These are phyloP conservation scores for Solanum virginianum DNA, from an alignment of 257 asterid genomes.

Conservation along the genomic window DNA sequence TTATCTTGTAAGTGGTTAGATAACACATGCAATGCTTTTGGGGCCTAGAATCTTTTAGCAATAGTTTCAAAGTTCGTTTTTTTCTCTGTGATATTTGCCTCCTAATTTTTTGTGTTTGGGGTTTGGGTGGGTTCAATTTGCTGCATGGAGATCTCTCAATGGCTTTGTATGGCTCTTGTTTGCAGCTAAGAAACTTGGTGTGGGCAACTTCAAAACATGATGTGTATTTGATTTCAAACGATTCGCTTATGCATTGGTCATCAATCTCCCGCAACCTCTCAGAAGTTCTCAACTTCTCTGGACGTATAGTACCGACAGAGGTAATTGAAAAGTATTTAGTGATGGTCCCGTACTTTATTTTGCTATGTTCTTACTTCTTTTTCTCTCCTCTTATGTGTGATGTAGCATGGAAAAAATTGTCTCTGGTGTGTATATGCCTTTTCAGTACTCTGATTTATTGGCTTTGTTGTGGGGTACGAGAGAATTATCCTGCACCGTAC, in stretches of 20 bases:
- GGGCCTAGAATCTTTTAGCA: neutral
- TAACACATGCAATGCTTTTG: neutral
- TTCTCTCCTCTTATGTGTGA: neutral
- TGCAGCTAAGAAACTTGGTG: constrained; percentile 72
- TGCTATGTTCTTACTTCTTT: neutral
- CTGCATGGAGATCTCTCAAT: neutral
- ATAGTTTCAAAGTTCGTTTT: neutral
- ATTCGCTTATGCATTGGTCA: constrained; percentile 74
- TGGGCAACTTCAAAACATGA: constrained; percentile 86
- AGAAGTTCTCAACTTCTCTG: constrained; percentile 64
- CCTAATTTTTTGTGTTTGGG: neutral
- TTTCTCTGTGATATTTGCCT: neutral
- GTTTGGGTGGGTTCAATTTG: neutral
- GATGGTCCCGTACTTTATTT: neutral
- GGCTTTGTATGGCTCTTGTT: neutral
- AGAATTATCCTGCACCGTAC: neutral
- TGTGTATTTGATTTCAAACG: constrained; percentile 51
- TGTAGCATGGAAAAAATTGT: neutral
- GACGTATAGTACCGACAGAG: constrained; percentile 54
- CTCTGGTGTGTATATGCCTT: neutral
- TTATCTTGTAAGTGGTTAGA: neutral
- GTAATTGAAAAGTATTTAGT: constrained; percentile 13
- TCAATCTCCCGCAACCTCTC: constrained; percentile 44
- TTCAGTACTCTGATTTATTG: neutral
- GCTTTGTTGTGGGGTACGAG: neutral